Percentiles rank a stretch among this genome's conserved stretches.
These are phyloP conservation scores for Backusella circina DNA, from an alignment of 192 early-diverging fungal species.

Conservation along the genomic window DNA sequence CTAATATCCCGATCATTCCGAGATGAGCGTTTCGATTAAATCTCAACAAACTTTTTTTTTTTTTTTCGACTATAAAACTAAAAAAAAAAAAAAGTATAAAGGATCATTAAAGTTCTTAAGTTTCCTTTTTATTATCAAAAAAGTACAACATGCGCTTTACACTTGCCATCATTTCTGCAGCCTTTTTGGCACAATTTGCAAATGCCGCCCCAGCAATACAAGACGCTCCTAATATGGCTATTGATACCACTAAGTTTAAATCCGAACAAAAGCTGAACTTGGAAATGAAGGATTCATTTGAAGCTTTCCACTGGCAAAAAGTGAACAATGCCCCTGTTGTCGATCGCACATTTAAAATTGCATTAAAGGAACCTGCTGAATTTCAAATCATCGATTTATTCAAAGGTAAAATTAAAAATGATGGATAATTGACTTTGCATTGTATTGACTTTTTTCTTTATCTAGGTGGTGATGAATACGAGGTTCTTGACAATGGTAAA, in stretches of 20 bases:
- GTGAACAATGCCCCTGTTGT: neutral
- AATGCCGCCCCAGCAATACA: constrained; percentile 5
- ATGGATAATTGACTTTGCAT: neutral
- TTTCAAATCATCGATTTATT: neutral
- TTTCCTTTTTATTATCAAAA: neutral
- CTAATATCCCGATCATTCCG: neutral
- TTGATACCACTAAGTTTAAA: neutral
- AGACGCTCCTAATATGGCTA: neutral
- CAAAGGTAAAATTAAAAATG: neutral
- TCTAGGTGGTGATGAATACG: constrained; percentile 9
- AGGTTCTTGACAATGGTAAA: constrained; percentile 1
- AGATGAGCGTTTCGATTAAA: neutral
- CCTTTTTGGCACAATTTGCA: neutral
- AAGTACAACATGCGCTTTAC: constrained; percentile 15
- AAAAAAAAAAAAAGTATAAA: neutral
- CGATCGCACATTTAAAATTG: neutral
- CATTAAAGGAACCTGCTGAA: neutral
- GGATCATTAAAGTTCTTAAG: neutral
- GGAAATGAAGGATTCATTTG: neutral
- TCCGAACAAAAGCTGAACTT: neutral
- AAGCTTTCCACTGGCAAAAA: constrained; percentile 8
- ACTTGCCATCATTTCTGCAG: constrained; percentile 18
- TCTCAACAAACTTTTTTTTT: neutral
- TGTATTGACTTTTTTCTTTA: neutral
- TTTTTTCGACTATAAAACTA: neutral